These are phyloP conservation scores for Anthoceros angustus DNA, from an alignment of 225 moss, liverwort and hornwort genomes.

Conservation along the genomic window DNA sequence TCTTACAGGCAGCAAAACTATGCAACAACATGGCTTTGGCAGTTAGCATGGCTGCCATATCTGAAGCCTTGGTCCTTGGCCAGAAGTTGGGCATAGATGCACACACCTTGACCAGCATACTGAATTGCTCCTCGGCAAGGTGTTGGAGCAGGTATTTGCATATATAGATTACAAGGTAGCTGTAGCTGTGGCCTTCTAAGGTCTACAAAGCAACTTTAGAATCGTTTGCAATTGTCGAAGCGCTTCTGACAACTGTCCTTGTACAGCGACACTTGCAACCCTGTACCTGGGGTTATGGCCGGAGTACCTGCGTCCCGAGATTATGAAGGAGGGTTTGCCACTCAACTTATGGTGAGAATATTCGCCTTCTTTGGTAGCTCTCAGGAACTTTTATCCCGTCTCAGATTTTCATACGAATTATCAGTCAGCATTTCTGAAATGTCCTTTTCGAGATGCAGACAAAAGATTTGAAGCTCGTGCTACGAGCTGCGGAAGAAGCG, in stretches of 20 bases:
- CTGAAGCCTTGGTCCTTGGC: slow-evolving; percentile 74
- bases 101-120: slow-evolving; percentile 50
- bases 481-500: slow-evolving; percentile 59
- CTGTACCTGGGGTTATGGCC: slow-evolving; percentile 83
- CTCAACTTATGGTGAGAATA: slow-evolving; percentile 50
- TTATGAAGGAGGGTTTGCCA: slow-evolving; percentile 81
- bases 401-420: background rate
- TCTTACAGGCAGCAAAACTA: slow-evolving; percentile 64
- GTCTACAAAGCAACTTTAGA: background rate
- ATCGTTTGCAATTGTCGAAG: background rate
- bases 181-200: background rate
- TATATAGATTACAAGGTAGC: too few species aligned
- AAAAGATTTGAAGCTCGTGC: slow-evolving; percentile 76
- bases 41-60: slow-evolving; percentile 88
- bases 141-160: slow-evolving; percentile 99
- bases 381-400: background rate
- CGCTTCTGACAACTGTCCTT: background rate
- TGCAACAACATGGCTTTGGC: slow-evolving; percentile 94
- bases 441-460: slow-evolving; percentile 21
- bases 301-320: slow-evolving; percentile 69
- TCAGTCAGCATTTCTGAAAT: background rate
- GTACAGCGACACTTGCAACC: slow-evolving; percentile 90
- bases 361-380: background rate
- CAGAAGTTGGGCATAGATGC: slow-evolving; percentile 90
- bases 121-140: slow-evolving; percentile 82